Base-by-base conservation (phyloP, 2,329 filamentous ascomycete species). In the Cytospora paraplurivora region DNA sequence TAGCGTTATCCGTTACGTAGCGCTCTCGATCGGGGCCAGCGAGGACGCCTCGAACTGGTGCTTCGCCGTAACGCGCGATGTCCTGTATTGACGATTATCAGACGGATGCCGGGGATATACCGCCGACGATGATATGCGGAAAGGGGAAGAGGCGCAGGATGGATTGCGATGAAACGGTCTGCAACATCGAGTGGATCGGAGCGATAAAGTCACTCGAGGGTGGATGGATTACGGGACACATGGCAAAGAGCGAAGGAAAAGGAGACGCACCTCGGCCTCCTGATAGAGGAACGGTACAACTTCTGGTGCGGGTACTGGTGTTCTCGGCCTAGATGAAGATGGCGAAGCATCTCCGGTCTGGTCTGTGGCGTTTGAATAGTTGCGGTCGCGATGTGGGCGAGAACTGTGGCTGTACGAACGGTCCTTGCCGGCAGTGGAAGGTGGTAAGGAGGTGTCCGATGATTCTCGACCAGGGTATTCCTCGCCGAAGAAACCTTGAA, bases 271-370 rank as follows among this genome's bases (percentile, higher is more conserved):
- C 79, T 91, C 86, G 68, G 85, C 85, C 73, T 95, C 92, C 76
- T 98, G 95, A 74, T 95, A 98, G 67, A 96, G 84, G 83, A 97
- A 99, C n/a, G 95, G 95, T 47, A 96, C 95, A 63, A 99, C 93
- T 76, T 98, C 94, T 72, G 92, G 95, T 13, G 91, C 92, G 50
- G 91, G 91, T 58, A 93, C 82, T 13, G 93, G 93, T n/a, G 92
- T 96, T 70, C 90, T 85, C 55, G 93, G 92, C 69, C 92, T 84
- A 34, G 90, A 93, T 37, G 86, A 87, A 59, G 85, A 84, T 49
- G 92, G 92, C 59, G 93, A 96, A 53, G 82, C 83, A 67, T 93
- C 89, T 66, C 88, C 82, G 68, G 88, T 88, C 70, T 89, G 85
- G 72, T 95, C 87, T 60, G 87, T 88, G 59, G 85, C 86, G 76